phyloP scores from a whole-genome alignment of 306 rosid genomes.

The Gastrolobium bilobum region DNA sequence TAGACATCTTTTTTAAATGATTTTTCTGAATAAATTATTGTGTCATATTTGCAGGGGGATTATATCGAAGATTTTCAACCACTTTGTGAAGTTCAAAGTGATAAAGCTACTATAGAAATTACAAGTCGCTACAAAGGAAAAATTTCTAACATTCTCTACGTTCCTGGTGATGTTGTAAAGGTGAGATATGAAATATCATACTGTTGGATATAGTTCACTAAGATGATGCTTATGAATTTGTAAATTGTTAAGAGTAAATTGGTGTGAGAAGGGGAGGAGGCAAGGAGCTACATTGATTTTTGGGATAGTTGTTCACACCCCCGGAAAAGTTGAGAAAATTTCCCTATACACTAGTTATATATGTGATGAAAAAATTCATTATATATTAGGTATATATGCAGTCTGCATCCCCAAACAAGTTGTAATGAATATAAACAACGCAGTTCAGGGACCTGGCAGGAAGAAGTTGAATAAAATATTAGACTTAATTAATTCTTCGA shows the following conservation, averaged over 20 bases:
- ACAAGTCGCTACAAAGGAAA: conserved; percentile 95
- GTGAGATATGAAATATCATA: conserved; percentile 50
- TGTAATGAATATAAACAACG: conserved; percentile 8
- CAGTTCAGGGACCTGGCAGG: conserved; percentile 13
- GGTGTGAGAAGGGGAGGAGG: neutral
- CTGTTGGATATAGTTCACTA: conserved; percentile 25
- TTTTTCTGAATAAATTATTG: neutral
- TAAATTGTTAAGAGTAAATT: conserved; percentile 17
- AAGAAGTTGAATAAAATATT: neutral
- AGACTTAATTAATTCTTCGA: neutral
- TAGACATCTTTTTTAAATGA: neutral
- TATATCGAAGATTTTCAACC: conserved; percentile 89
- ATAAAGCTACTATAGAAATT: conserved; percentile 98
- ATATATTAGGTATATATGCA: neutral
- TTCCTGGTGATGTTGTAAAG: conserved; percentile 94
- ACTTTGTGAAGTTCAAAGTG: conserved; percentile 97
- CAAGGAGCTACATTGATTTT: neutral
- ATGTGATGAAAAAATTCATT: neutral
- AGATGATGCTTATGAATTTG: neutral
- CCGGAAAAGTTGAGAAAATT: neutral
- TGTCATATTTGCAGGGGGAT: conserved; percentile 77
- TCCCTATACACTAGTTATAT: neutral
- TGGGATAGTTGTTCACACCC: neutral
- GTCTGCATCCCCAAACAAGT: neutral
- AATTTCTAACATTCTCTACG: conserved; percentile 63